These are phyloP conservation scores for Fusarium sp. DNA, from an alignment of 2,329 filamentous ascomycete genomes.

Conservation along the genomic window DNA sequence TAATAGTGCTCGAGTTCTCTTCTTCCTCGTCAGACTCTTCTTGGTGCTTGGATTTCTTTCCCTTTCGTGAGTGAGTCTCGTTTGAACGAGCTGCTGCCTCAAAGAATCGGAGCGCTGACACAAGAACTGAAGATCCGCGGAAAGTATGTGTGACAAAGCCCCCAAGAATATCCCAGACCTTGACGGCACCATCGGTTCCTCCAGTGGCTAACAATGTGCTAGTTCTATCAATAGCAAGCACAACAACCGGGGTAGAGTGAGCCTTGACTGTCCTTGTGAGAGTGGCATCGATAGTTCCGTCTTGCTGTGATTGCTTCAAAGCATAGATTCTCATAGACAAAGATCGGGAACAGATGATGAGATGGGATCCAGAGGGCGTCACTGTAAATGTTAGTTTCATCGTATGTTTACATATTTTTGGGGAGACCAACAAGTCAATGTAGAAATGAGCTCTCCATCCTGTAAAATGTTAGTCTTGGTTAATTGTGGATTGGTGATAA, in stretches of 20 bases:
- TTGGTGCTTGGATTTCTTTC: slow-evolving; percentile 52
- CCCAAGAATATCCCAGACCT: slow-evolving; percentile 94
- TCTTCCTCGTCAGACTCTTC: slow-evolving; percentile 58
- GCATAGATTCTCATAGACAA: slow-evolving; percentile 93
- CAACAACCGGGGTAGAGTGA: slow-evolving; percentile 89
- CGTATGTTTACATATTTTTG: not conserved
- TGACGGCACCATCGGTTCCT: slow-evolving; percentile 91
- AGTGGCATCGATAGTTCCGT: slow-evolving; percentile 71
- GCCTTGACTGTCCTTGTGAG: slow-evolving; percentile 87
- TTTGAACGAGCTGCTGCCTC: slow-evolving; percentile 69
- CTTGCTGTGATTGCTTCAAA: slow-evolving; percentile 70
- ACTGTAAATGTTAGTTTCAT: slow-evolving; percentile 64
- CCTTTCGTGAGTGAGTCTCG: slow-evolving; percentile 48
- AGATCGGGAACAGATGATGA: slow-evolving; percentile 94
- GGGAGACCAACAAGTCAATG: slow-evolving; percentile 68
- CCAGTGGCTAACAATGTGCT: slow-evolving; percentile 93
- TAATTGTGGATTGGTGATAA: not conserved
- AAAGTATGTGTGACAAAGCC: slow-evolving; percentile 97
- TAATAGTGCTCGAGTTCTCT: slow-evolving; percentile 59
- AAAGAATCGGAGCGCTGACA: slow-evolving; percentile 94
- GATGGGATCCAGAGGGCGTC: slow-evolving; percentile 87
- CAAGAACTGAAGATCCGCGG: slow-evolving; percentile 89
- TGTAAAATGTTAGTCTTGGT: slow-evolving; percentile 52
- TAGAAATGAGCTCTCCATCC: slow-evolving; percentile 86
- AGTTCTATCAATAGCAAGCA: slow-evolving; percentile 85